These are phyloP conservation scores for Schizophyllum amplum DNA, from an alignment of 1,284 basidiomycete species.

Conservation along the genomic window DNA sequence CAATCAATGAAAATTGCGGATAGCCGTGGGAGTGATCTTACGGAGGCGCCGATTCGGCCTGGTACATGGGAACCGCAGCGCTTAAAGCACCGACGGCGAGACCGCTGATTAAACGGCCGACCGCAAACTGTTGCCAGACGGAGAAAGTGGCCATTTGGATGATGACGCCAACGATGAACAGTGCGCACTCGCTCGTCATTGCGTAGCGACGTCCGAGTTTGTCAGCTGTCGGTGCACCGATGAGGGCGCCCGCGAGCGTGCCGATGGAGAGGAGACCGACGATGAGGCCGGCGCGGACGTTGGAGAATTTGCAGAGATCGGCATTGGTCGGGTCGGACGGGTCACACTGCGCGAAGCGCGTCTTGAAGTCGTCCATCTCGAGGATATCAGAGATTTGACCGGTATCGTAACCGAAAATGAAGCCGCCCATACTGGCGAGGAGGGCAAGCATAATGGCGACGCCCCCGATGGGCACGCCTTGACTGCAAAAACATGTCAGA, in stretches of 20 bases:
- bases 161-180: constrained; percentile 68
- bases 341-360: constrained; percentile 49
- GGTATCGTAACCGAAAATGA: constrained; percentile 73
- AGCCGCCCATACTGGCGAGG: constrained; percentile 72
- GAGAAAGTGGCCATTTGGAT: constrained; percentile 44
- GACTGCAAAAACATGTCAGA: constrained; percentile 17
- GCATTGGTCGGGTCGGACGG: constrained; percentile 25
- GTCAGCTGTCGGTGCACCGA: constrained; percentile 61
- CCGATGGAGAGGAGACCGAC: constrained; percentile 64
- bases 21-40: not conserved
- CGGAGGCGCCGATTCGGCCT: constrained; percentile 6
- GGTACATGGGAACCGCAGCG: constrained; percentile 67
- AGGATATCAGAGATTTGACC: constrained; percentile 76
- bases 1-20: constrained; percentile 33
- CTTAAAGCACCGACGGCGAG: constrained; percentile 66
- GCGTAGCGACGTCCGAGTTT: constrained; percentile 60
- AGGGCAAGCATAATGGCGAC: constrained; percentile 60
- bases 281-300: constrained; percentile 54
- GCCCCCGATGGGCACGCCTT: constrained; percentile 46
- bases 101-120: constrained; percentile 65
- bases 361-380: constrained; percentile 65
- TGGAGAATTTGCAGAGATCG: constrained; percentile 41
- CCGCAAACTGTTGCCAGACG: constrained; percentile 56
- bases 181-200: constrained; percentile 58
- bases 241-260: constrained; percentile 51